phyloP scores from a whole-genome alignment of 2,329 filamentous ascomycete genomes.

The Purpureocillium takamizusanense region DNA sequence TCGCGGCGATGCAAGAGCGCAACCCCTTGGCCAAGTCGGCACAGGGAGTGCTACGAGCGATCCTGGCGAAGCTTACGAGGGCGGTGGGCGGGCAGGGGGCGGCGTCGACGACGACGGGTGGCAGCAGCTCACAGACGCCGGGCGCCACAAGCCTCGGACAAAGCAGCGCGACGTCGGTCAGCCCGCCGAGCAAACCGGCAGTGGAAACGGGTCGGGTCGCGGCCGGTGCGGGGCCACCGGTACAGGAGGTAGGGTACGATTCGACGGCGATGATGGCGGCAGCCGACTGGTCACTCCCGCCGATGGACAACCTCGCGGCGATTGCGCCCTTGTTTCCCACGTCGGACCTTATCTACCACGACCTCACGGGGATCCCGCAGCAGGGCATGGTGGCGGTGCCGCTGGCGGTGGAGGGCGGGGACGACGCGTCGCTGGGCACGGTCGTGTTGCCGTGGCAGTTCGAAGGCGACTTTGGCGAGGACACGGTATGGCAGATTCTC shows the following conservation, averaged over 20 bases:
- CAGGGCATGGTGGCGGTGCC: slow-evolving; percentile 7
- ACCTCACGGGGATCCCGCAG: slow-evolving; percentile 35
- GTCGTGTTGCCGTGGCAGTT: slow-evolving; percentile 34
- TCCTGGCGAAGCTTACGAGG: slow-evolving; percentile 43
- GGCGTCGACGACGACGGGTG: slow-evolving; percentile 9
- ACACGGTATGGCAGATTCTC: slow-evolving; percentile 47
- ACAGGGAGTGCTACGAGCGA: slow-evolving; percentile 44
- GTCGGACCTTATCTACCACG: slow-evolving; percentile 48
- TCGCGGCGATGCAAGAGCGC: slow-evolving; percentile 43
- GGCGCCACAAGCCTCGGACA: slow-evolving; percentile 1
- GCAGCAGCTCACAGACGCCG: slow-evolving; percentile 9
- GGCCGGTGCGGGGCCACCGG: too few relatives aligned
- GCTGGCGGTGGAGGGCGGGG: background rate
- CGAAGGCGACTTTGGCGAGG: slow-evolving; percentile 43
- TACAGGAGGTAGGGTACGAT: background rate
- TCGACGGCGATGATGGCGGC: background rate
- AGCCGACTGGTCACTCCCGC: slow-evolving; percentile 30
- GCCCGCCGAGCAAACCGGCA: background rate
- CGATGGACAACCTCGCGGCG: slow-evolving; percentile 37
- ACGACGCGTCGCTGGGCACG: background rate
- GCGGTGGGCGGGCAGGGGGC: slow-evolving; percentile 26
- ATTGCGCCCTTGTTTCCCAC: slow-evolving; percentile 49
- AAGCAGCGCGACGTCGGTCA: background rate
- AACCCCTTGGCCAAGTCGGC: slow-evolving; percentile 46
- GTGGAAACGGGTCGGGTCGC: background rate